A percentile compares a stretch with the other conserved stretches of the same genome.
phyloP scores from a whole-genome alignment of 192 early-diverging fungal genomes.

The Umbelopsis vinacea region DNA sequence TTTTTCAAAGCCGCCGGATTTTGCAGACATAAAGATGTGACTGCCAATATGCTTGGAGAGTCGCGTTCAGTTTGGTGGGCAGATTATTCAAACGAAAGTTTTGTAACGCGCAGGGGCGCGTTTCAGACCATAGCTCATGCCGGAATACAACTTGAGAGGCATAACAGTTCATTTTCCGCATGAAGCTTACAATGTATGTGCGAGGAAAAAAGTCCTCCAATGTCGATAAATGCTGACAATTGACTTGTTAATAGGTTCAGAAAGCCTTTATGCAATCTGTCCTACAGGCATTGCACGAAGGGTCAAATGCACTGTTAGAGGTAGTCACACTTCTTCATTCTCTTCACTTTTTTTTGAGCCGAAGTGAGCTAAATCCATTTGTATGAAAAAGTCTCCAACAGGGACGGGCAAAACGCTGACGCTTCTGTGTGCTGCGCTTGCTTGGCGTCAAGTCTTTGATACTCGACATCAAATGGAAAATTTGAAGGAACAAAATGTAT shows the following conservation, averaged over 20 bases:
- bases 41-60: no score
- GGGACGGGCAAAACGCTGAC: slow-evolving; percentile 85
- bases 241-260: slow-evolving; percentile 43
- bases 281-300: slow-evolving; percentile 51
- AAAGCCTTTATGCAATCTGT: slow-evolving; percentile 69
- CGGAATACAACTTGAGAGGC: slow-evolving; percentile 47
- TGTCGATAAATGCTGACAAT: neutral
- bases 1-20: no score
- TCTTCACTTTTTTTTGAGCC: neutral
- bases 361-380: neutral
- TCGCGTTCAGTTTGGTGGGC: no score
- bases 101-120: neutral
- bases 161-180: slow-evolving; percentile 68
- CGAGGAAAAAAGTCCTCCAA: neutral
- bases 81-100: neutral
- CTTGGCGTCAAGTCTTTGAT: slow-evolving; percentile 60
- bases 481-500: neutral
- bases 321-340: neutral
- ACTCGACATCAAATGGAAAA: slow-evolving; percentile 28
- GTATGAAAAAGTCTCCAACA: slow-evolving; percentile 26
- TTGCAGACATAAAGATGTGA: no score
- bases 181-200: slow-evolving; percentile 56
- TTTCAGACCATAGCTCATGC: slow-evolving; percentile 13
- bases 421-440: slow-evolving; percentile 68
- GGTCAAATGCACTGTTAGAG: slow-evolving; percentile 7